Base-by-base conservation (phyloP, 208 protist genomes). In the Borovskyia barvae region DNA sequence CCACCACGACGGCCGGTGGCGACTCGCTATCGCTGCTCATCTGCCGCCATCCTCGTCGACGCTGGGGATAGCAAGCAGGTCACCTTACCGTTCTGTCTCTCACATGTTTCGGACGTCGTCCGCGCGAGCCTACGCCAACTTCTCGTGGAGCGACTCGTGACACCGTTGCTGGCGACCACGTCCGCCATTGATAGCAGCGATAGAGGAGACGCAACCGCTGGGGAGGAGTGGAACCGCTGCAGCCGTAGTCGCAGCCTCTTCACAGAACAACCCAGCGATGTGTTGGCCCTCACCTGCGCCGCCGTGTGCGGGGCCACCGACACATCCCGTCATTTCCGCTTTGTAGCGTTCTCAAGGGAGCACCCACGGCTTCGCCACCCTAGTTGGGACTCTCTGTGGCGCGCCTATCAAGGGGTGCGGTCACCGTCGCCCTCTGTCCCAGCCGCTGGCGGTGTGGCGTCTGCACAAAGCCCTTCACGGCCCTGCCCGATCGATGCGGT, bases 351-450 rank as follows among this genome's bases (percentile, higher is more conserved):
- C 19, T 70, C 54, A 9, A 25, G 46, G 22, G 12, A 42, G 36
- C 5, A 28, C 9, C 64, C 64, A 7, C 40, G 4, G 1, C 47
- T 63, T 22, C 64, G 45, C 25, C 64, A 71, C 33, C 24, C 32
- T 5, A 71, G 55, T 49, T 71, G 64, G 64, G 7, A 19, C 5
- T 20, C 55, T 2, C 24, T 71, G 5, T 71, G 54, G 47, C 22
- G 43, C 2, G 55, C 55, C 1, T 62, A 62, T 33, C n/a, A n/a
- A n/a, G n/a, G n/a, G n/a, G n/a, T n/a, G n/a, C n/a, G n/a, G n/a
- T n/a, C n/a, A n/a, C n/a, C n/a, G n/a, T n/a, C n/a, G n/a, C n/a
- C n/a, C n/a, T n/a, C n/a, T n/a, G n/a, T n/a, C n/a, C n/a, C n/a
- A n/a, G n/a, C n/a, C n/a, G n/a, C n/a, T n/a, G n/a, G n/a, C n/a